Base-by-base conservation (phyloP, 2,329 filamentous ascomycete genomes). In the Conoideocrella luteorostrata region DNA sequence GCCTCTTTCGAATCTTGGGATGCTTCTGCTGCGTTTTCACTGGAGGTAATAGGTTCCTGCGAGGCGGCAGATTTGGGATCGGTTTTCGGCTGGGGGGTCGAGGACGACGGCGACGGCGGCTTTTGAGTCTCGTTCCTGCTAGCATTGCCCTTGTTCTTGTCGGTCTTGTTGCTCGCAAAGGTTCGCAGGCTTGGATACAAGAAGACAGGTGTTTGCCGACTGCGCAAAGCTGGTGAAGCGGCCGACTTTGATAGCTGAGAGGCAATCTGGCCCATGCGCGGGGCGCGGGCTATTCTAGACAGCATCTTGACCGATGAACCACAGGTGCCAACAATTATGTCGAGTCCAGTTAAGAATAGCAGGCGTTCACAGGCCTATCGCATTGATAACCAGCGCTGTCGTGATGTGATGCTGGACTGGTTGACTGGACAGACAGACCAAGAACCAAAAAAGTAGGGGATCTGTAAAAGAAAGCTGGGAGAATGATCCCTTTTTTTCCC, bases 301-400 rank as follows among this genome's bases (percentile, higher is more conserved):
- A 71, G 49, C 51, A 77, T 77, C 61, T 57, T 50, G 56, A 24
- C 17, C 33, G 33, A 23, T 18, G 26, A 34, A 12, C 17, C n/a
- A 17, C 20, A 20, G 24, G 32, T 30, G 43, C 21, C 22, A 17
- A 5, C 22, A 5, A 38, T 24, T 18, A 28, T 4, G 33, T 34
- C 18, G 20, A 17, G 17, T 33, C 24, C 29, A 22, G 22, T 38
- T 15, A 12, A 21, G n/a, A 13, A 5, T 18, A 17, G 29, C n/a
- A 20, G 17, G 33, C 12, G 13, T 23, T 46, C 33, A 42, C n/a
- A 23, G 35, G 34, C 18, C 38, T 36, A 26, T 43, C 29, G 42
- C 34, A 32, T 39, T 34, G 30, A 26, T 20, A 32, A 22, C 33
- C 17, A 28, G 13, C 17, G 7, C 21, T 47, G 32, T 28, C 7